Conservation (phyloP, 176 grass and related monocot genomes). For the Rhipidocladum racemiflorum region DNA sequence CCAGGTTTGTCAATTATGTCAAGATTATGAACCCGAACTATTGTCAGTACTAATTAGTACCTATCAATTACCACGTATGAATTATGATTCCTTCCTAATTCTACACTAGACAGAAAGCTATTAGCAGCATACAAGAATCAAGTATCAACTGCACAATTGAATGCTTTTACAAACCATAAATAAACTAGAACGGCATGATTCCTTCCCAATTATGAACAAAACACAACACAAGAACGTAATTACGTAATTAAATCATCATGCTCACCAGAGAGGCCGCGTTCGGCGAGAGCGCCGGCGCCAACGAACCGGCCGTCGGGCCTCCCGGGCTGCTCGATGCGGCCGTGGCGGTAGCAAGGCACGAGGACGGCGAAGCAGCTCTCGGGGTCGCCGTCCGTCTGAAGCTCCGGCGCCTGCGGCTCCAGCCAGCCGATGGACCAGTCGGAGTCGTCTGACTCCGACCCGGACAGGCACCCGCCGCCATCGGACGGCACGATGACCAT, state of each 20-base stretch:
- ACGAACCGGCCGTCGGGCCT: slow-evolving; percentile 36
- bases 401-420: slow-evolving; percentile 59
- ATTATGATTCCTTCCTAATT: slow-evolving; percentile 1
- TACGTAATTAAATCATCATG: neutral
- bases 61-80: neutral
- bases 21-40: slow-evolving; percentile 21
- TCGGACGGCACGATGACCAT: slow-evolving; percentile 76
- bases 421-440: slow-evolving; percentile 87
- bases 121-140: neutral
- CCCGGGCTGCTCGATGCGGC: slow-evolving; percentile 32
- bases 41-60: neutral
- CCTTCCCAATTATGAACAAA: neutral
- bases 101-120: neutral
- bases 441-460: slow-evolving; percentile 67
- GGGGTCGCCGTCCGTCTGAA: slow-evolving; percentile 49
- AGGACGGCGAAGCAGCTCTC: slow-evolving; percentile 72
- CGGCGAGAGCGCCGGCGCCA: slow-evolving; percentile 11
- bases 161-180: slow-evolving; percentile 25
- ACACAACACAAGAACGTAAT: neutral
- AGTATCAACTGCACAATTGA: neutral
- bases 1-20: slow-evolving; percentile 3
- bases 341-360: slow-evolving; percentile 67
- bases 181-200: neutral
- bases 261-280: slow-evolving; percentile 51
- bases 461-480: slow-evolving; percentile 65